Evolutionary conservation across 2,329 filamentous ascomycete species (phyloP).

Genomic region (Corinectria fuckeliana): DNA sequence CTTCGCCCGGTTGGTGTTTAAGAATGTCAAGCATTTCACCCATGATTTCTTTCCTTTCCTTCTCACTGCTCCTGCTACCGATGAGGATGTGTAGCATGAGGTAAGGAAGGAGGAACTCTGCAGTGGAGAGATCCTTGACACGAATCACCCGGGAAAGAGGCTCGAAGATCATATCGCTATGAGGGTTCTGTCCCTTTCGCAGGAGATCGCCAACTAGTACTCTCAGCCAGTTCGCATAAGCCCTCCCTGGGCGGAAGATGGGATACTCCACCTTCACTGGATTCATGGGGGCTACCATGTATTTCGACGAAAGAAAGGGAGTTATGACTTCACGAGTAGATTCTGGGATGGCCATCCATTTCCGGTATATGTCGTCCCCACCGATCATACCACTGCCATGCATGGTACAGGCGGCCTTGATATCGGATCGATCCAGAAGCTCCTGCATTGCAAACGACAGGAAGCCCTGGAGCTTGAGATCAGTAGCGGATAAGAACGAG

Average conservation of each 20-base stretch:
- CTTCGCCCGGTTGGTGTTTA: conserved; percentile 59
- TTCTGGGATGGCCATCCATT: conserved; percentile 82
- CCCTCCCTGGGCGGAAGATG: conserved; percentile 71
- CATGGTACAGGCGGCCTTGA: conserved; percentile 63
- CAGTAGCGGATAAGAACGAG: conserved; percentile 88
- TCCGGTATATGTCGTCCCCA: conserved; percentile 67
- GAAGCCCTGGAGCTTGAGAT: conserved; percentile 87
- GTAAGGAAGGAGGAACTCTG: conserved; percentile 89
- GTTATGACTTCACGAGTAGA: conserved; percentile 80
- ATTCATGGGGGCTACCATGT: conserved; percentile 71
- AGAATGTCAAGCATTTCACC: conserved; percentile 78
- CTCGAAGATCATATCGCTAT: conserved; percentile 79
- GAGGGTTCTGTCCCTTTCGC: conserved; percentile 75
- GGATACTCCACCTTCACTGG: conserved; percentile 72
- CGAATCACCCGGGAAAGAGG: conserved; percentile 83
- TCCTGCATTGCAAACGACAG: conserved; percentile 96
- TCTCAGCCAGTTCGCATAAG: conserved; percentile 83
- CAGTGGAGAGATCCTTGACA: conserved; percentile 83
- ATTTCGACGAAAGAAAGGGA: conserved; percentile 86
- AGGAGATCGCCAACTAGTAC: conserved; percentile 83
- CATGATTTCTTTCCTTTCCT: conserved; percentile 70
- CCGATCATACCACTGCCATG: conserved; percentile 51
- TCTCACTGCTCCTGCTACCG: conserved; percentile 65
- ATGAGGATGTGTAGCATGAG: conserved; percentile 83
- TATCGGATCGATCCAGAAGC: conserved; percentile 77